These are phyloP conservation scores for Actinomortierella ambigua DNA, from an alignment of 371 early-diverging fungal genomes.

Conservation along the genomic window DNA sequence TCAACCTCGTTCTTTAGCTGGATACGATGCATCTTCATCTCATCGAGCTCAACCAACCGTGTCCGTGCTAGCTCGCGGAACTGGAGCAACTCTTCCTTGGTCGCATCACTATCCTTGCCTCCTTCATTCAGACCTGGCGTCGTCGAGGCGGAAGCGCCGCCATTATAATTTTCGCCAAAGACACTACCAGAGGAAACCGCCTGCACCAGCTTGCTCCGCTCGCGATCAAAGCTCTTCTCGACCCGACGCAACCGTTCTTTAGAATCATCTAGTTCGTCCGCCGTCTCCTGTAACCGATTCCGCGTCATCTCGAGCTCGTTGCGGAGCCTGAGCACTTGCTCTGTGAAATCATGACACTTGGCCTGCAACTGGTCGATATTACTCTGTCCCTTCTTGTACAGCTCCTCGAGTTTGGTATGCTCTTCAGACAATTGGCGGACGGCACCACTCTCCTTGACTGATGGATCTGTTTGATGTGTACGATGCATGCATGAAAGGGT, in stretches of 20 bases:
- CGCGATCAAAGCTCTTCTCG: constrained; percentile 22
- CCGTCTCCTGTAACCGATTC: constrained; percentile 16
- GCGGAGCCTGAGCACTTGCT: constrained; percentile 20
- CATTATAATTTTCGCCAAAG: constrained; percentile 39
- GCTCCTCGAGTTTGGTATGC: constrained; percentile 8
- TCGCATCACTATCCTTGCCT: constrained; percentile 13
- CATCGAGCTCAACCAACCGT: constrained; percentile 62
- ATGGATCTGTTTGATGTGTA: constrained; percentile 21
- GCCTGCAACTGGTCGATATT: constrained; percentile 30
- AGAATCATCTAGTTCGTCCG: constrained; percentile 14
- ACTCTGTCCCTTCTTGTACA: constrained; percentile 14
- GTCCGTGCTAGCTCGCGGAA: constrained; percentile 52
- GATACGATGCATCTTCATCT: constrained; percentile 53
- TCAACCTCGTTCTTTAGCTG: constrained; percentile 56
- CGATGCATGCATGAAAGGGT: no score
- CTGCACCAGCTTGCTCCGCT: constrained; percentile 28
- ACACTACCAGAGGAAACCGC: constrained; percentile 41
- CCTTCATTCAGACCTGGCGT: constrained; percentile 16
- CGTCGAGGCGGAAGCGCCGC: constrained; percentile 13
- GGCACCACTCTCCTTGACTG: constrained; percentile 13
- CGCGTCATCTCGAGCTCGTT: constrained; percentile 32
- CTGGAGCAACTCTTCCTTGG: constrained; percentile 47
- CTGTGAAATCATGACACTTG: constrained; percentile 25
- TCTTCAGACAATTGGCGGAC: constrained; percentile 15
- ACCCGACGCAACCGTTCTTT: constrained; percentile 13